phyloP scores from a whole-genome alignment of 1,284 basidiomycete species.

The Ceratorhiza oryzae-sativae region DNA sequence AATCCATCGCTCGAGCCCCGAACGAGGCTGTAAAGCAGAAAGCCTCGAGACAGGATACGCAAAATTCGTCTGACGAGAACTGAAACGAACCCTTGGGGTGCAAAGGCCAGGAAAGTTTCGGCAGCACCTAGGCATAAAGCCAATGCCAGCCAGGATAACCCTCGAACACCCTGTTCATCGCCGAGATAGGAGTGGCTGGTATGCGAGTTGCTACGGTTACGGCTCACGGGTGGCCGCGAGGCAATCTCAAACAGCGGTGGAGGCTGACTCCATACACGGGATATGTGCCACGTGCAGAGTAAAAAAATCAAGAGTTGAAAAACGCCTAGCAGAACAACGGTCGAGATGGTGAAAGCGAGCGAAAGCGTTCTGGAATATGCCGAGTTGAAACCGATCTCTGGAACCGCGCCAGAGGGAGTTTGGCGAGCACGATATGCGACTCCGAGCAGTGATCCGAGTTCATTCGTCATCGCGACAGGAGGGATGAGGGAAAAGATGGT shows the following conservation, averaged over 20 bases:
- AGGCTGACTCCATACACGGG: conserved; percentile 45
- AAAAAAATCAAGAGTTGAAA: conserved; percentile 66
- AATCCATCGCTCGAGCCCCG: conserved; percentile 62
- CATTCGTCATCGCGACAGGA: conserved; percentile 61
- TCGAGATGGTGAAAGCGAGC: conserved; percentile 64
- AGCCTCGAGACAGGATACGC: conserved; percentile 61
- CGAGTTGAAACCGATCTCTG: conserved; percentile 57
- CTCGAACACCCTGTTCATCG: conserved; percentile 34
- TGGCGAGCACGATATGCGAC: conserved; percentile 57
- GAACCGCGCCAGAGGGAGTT: conserved; percentile 39
- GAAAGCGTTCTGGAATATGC: conserved; percentile 55
- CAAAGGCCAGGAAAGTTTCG: conserved; percentile 72
- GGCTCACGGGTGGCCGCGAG: conserved; percentile 8
- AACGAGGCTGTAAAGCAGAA: conserved; percentile 64
- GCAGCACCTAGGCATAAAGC: conserved; percentile 67
- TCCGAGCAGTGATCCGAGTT: conserved; percentile 69
- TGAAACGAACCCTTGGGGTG: conserved; percentile 59
- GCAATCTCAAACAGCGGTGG: neutral
- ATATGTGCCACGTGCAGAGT: conserved; percentile 64
- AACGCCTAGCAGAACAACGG: conserved; percentile 63
- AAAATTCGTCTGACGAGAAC: conserved; percentile 64
- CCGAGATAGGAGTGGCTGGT: conserved; percentile 18
- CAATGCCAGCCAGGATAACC: conserved; percentile 66
- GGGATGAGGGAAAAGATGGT: conserved; percentile 63
- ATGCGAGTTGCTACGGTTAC: conserved; percentile 16